Percentiles rank a stretch among this genome's conserved stretches.
These are phyloP conservation scores for Ceratocystiopsis sp. DNA, from an alignment of 2,329 filamentous ascomycete species.

Conservation along the genomic window DNA sequence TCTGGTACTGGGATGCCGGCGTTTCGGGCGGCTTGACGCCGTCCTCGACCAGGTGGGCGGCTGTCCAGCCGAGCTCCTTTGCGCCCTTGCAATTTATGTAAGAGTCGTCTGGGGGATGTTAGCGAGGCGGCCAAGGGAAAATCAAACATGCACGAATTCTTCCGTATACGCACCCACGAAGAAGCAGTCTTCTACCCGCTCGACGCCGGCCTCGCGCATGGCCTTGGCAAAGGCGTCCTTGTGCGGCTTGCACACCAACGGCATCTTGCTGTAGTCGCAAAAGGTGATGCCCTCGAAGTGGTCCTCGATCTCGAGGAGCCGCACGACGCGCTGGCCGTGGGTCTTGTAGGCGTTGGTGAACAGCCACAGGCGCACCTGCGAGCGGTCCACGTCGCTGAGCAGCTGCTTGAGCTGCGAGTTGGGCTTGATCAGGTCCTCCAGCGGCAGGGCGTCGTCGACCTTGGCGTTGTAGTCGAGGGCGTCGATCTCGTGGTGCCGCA, in stretches of 20 bases:
- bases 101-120: conserved; percentile 55
- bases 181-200: conserved; percentile 56
- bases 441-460: conserved; percentile 84
- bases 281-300: conserved; percentile 90
- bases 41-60: conserved; percentile 72
- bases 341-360: conserved; percentile 93
- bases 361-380: conserved; percentile 78
- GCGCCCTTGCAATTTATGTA: conserved; percentile 65
- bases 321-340: conserved; percentile 69
- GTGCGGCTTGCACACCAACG: conserved; percentile 75
- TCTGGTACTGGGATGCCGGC: conserved; percentile 56
- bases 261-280: conserved; percentile 65
- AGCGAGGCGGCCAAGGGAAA: not conserved
- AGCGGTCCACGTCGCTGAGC: conserved; percentile 65
- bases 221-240: conserved; percentile 73
- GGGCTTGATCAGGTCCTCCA: conserved; percentile 70
- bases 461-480: conserved; percentile 86
- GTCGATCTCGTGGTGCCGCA: conserved; percentile 87
- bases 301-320: conserved; percentile 65
- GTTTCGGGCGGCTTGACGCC: conserved; percentile 43
- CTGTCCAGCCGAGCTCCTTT: conserved; percentile 67
- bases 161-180: conserved; percentile 59
- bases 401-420: conserved; percentile 57
- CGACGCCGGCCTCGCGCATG: conserved; percentile 66
- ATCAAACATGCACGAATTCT: conserved; percentile 1